A percentile compares a stretch with the other conserved stretches of the same genome.
Evolutionary conservation across 495 filamentous ascomycete species (phyloP).

Genomic region (Podospora sp.): DNA sequence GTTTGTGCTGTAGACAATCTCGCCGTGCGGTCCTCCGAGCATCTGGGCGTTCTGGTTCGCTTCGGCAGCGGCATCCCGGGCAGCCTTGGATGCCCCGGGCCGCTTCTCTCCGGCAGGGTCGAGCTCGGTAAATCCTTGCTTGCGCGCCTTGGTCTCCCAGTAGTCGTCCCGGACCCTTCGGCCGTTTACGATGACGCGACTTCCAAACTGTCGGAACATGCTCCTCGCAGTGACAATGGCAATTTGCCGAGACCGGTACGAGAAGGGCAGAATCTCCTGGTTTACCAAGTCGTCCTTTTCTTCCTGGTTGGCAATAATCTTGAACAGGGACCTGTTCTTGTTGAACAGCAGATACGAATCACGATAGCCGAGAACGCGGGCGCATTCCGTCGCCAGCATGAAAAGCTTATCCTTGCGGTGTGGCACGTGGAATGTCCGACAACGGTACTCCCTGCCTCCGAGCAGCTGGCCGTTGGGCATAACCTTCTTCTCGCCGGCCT

Average conservation of each 20-base stretch:
- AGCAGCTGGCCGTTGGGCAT: conserved; percentile 76
- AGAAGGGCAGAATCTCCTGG: conserved; percentile 95
- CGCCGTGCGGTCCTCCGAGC: conserved; percentile 66
- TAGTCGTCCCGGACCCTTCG: conserved; percentile 95
- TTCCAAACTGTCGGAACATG: conserved; percentile 99
- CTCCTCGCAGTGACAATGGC: conserved; percentile 98
- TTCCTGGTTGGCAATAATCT: conserved; percentile 94
- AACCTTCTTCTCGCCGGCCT: conserved; percentile 92
- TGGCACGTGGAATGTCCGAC: conserved; percentile 90
- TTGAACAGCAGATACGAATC: conserved; percentile 99
- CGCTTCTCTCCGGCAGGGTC: conserved; percentile 96
- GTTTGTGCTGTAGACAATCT: conserved; percentile 82
- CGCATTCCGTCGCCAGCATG: conserved; percentile 98
- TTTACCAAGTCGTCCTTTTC: conserved; percentile 97
- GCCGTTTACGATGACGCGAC: conserved; percentile 85
- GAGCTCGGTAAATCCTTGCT: conserved; percentile 97
- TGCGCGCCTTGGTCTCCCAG: conserved; percentile 95
- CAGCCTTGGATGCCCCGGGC: conserved; percentile 79
- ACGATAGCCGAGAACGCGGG: conserved; percentile 88
- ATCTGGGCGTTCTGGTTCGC: conserved; percentile 50
- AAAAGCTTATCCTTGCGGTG: conserved; percentile 90
- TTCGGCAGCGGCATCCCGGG: conserved; percentile 75
- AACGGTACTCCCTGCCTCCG: conserved; percentile 85
- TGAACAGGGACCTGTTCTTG: conserved; percentile 96
- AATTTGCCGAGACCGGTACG: conserved; percentile 96